Base-by-base conservation (phyloP, 768 basidiomycete genomes). In the Mycena epipterygia region DNA sequence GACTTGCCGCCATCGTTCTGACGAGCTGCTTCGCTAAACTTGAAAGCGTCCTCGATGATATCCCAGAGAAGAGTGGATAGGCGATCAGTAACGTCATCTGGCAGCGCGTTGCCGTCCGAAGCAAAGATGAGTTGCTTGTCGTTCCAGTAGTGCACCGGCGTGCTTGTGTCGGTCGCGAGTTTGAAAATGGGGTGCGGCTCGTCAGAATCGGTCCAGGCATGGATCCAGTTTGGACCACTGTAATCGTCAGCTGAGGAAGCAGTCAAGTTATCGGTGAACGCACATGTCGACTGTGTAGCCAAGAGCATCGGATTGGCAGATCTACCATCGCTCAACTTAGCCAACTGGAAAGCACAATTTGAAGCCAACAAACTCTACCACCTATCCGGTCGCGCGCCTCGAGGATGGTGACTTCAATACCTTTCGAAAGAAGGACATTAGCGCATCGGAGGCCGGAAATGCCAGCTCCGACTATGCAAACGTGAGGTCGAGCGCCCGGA, bases 381-480 rank as follows among this genome's bases (percentile, higher is more conserved):
- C 74, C 74, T 46, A 75, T 75, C 56, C 74, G 49, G 52, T 75
- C 66, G 42, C 74, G 68, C n/a, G 74, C 74, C 55, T 75, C 74
- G 35, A 75, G 66, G 37, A 75, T 71, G 21, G 71, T 72, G 16
- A 75, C 74, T 53, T 68, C 56, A 30, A 70, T 68, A 33, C 71
- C 71, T 37, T 58, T 51, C 32, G 68, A 58, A 23, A 73, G 70
- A n/a, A 73, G 74, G 23, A 70, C 49, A 57, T 69, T 64, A 8
- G 74, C 69, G 25, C 71, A 73, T 41, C 74, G 69, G 16, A 75
- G 67, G 17, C 74, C 74, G 3, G 74, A 75, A 30, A 73, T 68
- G 12, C 74, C 72, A 66, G 72, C 74, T 37, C 74, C 74, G 44
- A 73, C 74, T 59, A 75, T 71, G 56, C 74, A 72, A 23, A 74